Conservation (phyloP, 1,284 basidiomycete species). For the Cryptococcus sp. region DNA sequence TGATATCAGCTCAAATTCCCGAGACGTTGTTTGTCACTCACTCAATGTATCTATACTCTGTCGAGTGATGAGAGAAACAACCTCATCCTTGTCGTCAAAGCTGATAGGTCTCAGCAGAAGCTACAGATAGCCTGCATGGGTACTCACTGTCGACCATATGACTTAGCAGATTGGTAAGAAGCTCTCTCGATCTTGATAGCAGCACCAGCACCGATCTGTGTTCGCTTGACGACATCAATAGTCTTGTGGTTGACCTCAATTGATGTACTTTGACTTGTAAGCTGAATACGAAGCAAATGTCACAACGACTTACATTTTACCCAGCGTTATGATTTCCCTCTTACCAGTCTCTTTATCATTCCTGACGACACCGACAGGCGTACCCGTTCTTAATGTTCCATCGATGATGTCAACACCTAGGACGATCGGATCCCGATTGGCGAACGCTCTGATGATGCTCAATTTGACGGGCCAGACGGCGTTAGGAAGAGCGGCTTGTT, state of each 20-base stretch:
- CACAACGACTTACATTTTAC: constrained; percentile 72
- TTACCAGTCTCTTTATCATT: constrained; percentile 73
- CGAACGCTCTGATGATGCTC: constrained; percentile 87
- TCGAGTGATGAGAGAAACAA: constrained; percentile 84
- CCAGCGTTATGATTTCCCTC: constrained; percentile 84
- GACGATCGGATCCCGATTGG: constrained; percentile 96
- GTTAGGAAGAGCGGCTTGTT: constrained; percentile 83
- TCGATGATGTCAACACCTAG: constrained; percentile 96
- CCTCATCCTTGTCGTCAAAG: constrained; percentile 94
- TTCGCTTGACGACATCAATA: constrained; percentile 78
- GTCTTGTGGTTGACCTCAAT: constrained; percentile 91
- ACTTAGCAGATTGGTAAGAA: constrained; percentile 89
- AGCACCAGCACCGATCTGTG: constrained; percentile 89
- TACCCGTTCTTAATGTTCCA: constrained; percentile 86
- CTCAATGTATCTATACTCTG: constrained; percentile 92
- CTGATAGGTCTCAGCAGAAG: constrained; percentile 11
- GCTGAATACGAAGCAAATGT: background rate
- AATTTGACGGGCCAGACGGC: constrained; percentile 97
- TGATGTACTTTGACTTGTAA: constrained; percentile 61
- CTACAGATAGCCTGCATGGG: background rate
- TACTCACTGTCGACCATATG: constrained; percentile 62
- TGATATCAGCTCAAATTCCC: constrained; percentile 6
- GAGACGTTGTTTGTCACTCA: constrained; percentile 31
- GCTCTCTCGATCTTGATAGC: constrained; percentile 99
- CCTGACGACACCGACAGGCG: constrained; percentile 92